Base-by-base conservation (phyloP, 306 rosid species). In the Sesbania bispinosa region DNA sequence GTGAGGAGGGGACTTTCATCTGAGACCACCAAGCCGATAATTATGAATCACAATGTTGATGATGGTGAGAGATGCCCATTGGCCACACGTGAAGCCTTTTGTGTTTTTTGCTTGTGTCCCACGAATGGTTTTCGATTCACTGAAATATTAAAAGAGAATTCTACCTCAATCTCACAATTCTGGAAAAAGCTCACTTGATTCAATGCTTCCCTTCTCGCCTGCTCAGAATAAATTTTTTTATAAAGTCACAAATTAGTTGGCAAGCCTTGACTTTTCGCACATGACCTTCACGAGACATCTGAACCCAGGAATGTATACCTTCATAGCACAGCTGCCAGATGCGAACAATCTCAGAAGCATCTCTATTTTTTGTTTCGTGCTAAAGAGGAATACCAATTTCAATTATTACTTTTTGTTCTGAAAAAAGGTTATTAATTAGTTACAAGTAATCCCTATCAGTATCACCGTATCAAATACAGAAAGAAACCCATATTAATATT, bases 61-160 rank as follows among this genome's bases (percentile, higher is more conserved):
- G 43, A 64, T 78, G n/a, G n/a, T n/a, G 75, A 62, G 36, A 66
- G 80, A 74, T 79, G 82, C 30, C 62, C 59, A 62, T 57, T 19
- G 63, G 47, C 10, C 67, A 59, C 84, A 84, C 85, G 88, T 87
- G 88, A 84, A n/a, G 18, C 79, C 66, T 77, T 73, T 48, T 20
- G 42, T 63, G 77, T 60, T 61, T 50, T 57, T 78, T 68, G 71
- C 74, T 83, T 76, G 62, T 84, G 85, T 68, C 88, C 88, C 87
- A 84, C 91, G 87, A 84, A 81, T 76, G 86, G 82, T 78, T 70
- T 61, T 42, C 9, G 65, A 77, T 77, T 75, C 67, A 76, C 11
- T 60, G 39, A 55, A 48, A 43, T n/a, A 48, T 54, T 54, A 45
- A 32, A 69, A 52, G 45, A 75, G 64, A 69, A 80, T 62, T 67